Conservation (phyloP, 2,329 filamentous ascomycete genomes). For the Alternaria triticina region DNA sequence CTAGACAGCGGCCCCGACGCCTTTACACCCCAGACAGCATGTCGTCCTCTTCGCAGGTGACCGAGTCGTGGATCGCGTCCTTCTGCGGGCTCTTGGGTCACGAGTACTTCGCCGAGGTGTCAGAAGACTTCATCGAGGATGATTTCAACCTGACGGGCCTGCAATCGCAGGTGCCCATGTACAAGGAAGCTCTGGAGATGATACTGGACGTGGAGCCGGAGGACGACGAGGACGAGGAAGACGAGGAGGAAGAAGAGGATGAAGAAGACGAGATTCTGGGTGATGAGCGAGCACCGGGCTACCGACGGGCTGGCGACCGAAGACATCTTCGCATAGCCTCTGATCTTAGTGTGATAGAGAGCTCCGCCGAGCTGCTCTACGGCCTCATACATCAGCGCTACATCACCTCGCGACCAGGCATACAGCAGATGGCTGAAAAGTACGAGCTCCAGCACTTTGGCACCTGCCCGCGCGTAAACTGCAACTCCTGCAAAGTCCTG, state of each 20-base stretch:
- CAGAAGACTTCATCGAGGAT: constrained; percentile 99
- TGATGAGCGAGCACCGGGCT: constrained; percentile 64
- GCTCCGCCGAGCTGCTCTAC: constrained; percentile 96
- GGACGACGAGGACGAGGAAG: constrained; percentile 83
- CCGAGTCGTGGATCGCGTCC: constrained; percentile 96
- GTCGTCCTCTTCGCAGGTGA: constrained; percentile 64
- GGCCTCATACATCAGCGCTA: constrained; percentile 98
- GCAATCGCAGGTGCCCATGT: constrained; percentile 95
- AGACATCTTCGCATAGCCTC: constrained; percentile 87
- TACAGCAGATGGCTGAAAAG: constrained; percentile 99
- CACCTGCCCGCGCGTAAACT: constrained; percentile 91
- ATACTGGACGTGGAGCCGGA: constrained; percentile 98
- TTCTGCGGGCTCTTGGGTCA: constrained; percentile 96
- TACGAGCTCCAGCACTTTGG: constrained; percentile 98
- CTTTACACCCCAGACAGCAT: constrained; percentile 43
- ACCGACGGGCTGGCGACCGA: constrained; percentile 57
- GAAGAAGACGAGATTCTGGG: constrained; percentile 53
- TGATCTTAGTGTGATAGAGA: constrained; percentile 94
- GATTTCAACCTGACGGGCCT: constrained; percentile 98
- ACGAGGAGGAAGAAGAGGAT: constrained; percentile 70
- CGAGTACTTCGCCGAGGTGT: constrained; percentile 98
- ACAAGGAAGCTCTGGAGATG: constrained; percentile 99
- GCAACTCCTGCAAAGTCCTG: constrained; percentile 86
- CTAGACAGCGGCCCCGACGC: constrained; percentile 20
- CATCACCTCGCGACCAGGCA: constrained; percentile 93